Conservation (phyloP, 805 yeast genomes). For the Saccharomycopsis javanensis region DNA sequence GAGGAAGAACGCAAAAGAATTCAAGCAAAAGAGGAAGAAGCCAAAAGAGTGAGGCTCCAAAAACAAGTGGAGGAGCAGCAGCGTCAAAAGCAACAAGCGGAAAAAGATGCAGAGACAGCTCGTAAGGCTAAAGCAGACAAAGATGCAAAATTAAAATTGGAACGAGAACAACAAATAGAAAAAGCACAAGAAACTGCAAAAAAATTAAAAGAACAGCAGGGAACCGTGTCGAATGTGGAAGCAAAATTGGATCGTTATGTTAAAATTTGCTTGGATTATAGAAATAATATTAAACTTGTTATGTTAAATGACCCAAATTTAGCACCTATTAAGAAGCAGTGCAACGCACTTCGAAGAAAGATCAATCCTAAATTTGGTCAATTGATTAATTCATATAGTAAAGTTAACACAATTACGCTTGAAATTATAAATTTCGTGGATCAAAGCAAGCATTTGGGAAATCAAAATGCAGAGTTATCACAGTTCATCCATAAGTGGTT, state of each 20-base stretch:
- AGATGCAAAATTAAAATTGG: slow-evolving; percentile 23
- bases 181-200: slow-evolving; percentile 21
- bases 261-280: slow-evolving; percentile 36
- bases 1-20: slow-evolving; percentile 18
- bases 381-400: slow-evolving; percentile 59
- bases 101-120: slow-evolving; percentile 17
- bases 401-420: slow-evolving; percentile 40
- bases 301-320: slow-evolving; percentile 39
- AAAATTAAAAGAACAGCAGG: slow-evolving; percentile 16
- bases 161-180: slow-evolving; percentile 24
- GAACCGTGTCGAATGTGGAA: background rate
- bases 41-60: slow-evolving; percentile 19
- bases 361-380: slow-evolving; percentile 90
- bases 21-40: slow-evolving; percentile 19
- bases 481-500: slow-evolving; percentile 60
- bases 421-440: slow-evolving; percentile 44
- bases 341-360: slow-evolving; percentile 56
- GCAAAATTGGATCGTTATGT: slow-evolving; percentile 25
- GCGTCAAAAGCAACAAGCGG: slow-evolving; percentile 15
- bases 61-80: slow-evolving; percentile 19
- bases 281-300: slow-evolving; percentile 49
- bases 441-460: slow-evolving; percentile 31
- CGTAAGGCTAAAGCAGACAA: slow-evolving; percentile 20
- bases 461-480: slow-evolving; percentile 21
- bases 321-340: slow-evolving; percentile 42